Base-by-base conservation (phyloP, 257 asterid species). In the Vinca minor region DNA sequence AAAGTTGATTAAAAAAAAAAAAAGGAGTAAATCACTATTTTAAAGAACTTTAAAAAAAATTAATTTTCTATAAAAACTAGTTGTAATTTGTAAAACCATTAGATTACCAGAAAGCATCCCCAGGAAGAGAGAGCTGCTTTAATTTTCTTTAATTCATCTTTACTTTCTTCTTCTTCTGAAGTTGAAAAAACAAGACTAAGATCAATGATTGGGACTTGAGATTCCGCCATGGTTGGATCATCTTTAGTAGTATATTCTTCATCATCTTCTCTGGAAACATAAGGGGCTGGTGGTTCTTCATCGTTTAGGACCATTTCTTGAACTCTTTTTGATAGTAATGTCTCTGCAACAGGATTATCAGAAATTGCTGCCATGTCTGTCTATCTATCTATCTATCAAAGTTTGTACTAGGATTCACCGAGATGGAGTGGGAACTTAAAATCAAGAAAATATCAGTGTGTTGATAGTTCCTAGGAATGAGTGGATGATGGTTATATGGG, bases 61-160 rank as follows among this genome's bases (percentile, higher is more conserved):
- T n/a, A n/a, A n/a, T n/a, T n/a, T n/a, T n/a, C n/a, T n/a, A n/a
- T n/a, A n/a, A n/a, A n/a, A n/a, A n/a, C n/a, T n/a, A n/a, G n/a
- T n/a, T n/a, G n/a, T n/a, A n/a, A n/a, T n/a, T n/a, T n/a, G n/a
- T n/a, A n/a, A n/a, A n/a, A n/a, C n/a, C n/a, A n/a, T n/a, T n/a
- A n/a, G n/a, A 42, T 28, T 23, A 78, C 87, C 87, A 82, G 83
- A 77, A 84, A 82, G 62, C 84, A 82, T 3, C 91, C 84, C 91
- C 86, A 84, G 23, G 83, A 76, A 32, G 84, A 77, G 32, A 78
- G 86, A 35, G 83, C 83, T 66, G 66, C 64, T 52, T 59, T 66
- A 20, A 84, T 76, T 73, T 82, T 79, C 65, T 73, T 28, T 23
- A 84, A 29, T 23, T 69, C 79, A 46, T 70, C 54, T 32, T 46